Base-by-base conservation (phyloP, 1,284 basidiomycete species). In the Phenoliferia sp. region DNA sequence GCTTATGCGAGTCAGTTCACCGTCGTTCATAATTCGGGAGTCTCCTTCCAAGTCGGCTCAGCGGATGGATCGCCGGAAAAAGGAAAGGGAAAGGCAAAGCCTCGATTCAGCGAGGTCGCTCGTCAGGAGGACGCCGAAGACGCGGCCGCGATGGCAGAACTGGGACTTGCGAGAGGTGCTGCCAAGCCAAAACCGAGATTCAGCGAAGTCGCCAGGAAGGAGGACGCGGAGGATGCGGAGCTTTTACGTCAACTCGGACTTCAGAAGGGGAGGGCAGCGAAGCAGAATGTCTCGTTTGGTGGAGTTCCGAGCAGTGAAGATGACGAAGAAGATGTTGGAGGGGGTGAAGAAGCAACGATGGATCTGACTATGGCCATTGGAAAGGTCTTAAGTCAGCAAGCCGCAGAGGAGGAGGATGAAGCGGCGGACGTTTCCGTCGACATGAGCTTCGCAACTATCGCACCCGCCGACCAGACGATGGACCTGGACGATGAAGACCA, bases 141-240 rank as follows among this genome's bases (percentile, higher is more conserved):
- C 55, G 69, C 66, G 29, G 69, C 39, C 39, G 15, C 39, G 39
- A 44, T 44, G 39, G 39, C 39, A 44, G 12, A 12, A 22, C 12
- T 44, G 52, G 52, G 52, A 10, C 52, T 54, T 28, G 52, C 15
- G 12, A 15, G 34, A 19, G n/a, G 33, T 5, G 33, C 9, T 6
- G 60, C n/a, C 28, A 17, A 36, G 17, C 34, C 26, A 26, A 65
- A 65, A 39, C 70, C 71, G 19, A 61, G 71, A 9, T 62, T 62
- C 59, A 69, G 67, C 35, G 69, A 55, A 26, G 34, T 71, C 26
- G 66, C 56, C 19, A 59, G 72, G 22, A 3, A 50, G 29, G 72
- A 73, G 32, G 72, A 73, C 54, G 67, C 62, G 36, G 72, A 73
- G 16, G 72, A 73, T 52, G 72, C 66, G 31, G 69, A 62, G 52